phyloP scores from a whole-genome alignment of 2,329 filamentous ascomycete genomes.

The Neonectria sp. region DNA sequence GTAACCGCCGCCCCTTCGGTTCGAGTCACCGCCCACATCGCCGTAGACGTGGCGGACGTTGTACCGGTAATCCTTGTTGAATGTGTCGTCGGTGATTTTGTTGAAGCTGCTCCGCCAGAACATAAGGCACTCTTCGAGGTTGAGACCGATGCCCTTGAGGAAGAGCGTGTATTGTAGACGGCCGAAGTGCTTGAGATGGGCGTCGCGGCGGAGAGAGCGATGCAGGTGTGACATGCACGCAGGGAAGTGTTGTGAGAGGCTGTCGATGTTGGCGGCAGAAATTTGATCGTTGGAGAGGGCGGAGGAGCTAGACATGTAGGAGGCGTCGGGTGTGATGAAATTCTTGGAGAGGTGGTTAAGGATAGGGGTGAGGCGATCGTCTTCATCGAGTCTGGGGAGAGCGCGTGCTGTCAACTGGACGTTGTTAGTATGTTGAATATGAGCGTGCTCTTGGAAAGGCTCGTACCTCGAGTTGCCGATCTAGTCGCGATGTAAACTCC shows the following conservation, averaged over 20 bases:
- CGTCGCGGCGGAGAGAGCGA: slow-evolving; percentile 85
- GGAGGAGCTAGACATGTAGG: slow-evolving; percentile 76
- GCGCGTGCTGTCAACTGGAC: slow-evolving; percentile 87
- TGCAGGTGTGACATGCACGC: slow-evolving; percentile 97
- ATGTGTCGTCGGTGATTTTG: slow-evolving; percentile 91
- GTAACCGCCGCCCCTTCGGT: slow-evolving; percentile 89
- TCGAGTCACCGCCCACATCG: slow-evolving; percentile 93
- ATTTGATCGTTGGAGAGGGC: slow-evolving; percentile 80
- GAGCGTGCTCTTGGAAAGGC: background rate
- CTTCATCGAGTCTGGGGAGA: slow-evolving; percentile 93
- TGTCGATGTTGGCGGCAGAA: slow-evolving; percentile 84
- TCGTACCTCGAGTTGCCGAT: slow-evolving; percentile 84
- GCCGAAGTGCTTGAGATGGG: slow-evolving; percentile 93
- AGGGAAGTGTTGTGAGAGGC: slow-evolving; percentile 85
- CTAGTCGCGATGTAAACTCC: slow-evolving; percentile 86
- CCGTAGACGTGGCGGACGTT: slow-evolving; percentile 97
- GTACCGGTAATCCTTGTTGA: slow-evolving; percentile 98
- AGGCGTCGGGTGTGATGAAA: slow-evolving; percentile 91
- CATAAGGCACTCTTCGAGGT: slow-evolving; percentile 88
- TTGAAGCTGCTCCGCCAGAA: slow-evolving; percentile 94
- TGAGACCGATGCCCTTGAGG: slow-evolving; percentile 94
- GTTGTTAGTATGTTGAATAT: slow-evolving; percentile 8
- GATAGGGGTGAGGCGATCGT: slow-evolving; percentile 84
- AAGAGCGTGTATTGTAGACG: slow-evolving; percentile 96
- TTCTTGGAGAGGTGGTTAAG: slow-evolving; percentile 90